Conservation (phyloP, 257 asterid species). For the Solanum ossicruentum region DNA sequence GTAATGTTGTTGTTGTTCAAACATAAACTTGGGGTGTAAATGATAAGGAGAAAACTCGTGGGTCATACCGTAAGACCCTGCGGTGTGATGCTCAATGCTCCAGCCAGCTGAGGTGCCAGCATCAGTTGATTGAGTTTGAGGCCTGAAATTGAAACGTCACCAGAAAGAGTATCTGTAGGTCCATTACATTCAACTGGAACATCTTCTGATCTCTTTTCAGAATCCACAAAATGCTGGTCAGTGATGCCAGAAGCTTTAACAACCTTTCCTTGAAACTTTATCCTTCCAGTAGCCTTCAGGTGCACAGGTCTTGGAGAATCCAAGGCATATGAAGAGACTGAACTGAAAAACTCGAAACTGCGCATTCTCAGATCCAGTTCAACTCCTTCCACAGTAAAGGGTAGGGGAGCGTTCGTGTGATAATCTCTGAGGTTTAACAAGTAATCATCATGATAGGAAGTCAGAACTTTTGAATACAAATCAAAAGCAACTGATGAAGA, state of each 20-base stretch:
- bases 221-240: constrained; percentile 20
- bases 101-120: constrained; percentile 98
- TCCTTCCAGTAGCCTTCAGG: constrained; percentile 92
- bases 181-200: constrained; percentile 19
- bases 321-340: constrained; percentile 76
- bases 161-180: constrained; percentile 49
- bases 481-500: constrained; percentile 97
- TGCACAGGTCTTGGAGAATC: constrained; percentile 90
- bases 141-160: constrained; percentile 84
- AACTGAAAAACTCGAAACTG: constrained; percentile 78
- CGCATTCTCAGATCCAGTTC: constrained; percentile 92
- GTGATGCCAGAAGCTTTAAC: constrained; percentile 18
- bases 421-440: constrained; percentile 42
- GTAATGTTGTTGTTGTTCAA: too few relatives aligned
- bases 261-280: constrained; percentile 92
- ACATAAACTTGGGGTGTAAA: constrained; percentile 1
- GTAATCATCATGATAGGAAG: constrained; percentile 61
- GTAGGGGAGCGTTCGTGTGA: constrained; percentile 36
- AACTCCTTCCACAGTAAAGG: constrained; percentile 82
- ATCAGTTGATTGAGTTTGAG: constrained; percentile 91
- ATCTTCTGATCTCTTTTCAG: constrained; percentile 17
- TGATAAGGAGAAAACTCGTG: neutral
- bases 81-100: constrained; percentile 58
- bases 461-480: constrained; percentile 59
- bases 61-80: constrained; percentile 70